Conservation (phyloP, 1,139 yeast species). For the Pichia sp. region DNA sequence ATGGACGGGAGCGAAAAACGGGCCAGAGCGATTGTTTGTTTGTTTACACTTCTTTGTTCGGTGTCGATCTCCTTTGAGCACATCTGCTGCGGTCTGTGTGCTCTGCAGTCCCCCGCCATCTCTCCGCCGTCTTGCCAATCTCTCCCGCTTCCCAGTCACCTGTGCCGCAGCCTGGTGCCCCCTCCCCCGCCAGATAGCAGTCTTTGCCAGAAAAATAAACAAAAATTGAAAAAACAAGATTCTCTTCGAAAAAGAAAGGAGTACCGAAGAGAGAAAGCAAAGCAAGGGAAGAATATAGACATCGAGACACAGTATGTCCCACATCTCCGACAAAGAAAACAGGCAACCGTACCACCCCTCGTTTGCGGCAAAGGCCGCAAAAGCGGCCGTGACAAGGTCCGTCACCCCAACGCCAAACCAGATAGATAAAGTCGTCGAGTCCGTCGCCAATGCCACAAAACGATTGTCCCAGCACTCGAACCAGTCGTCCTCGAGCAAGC, state of each 20-base stretch:
- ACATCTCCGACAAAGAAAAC: constrained; percentile 10
- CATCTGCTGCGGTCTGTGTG: background rate
- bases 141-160: background rate
- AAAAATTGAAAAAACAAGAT: background rate
- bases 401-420: constrained; percentile 17
- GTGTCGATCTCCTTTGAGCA: background rate
- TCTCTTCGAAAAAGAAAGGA: background rate
- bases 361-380: constrained; percentile 28
- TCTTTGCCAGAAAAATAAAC: background rate
- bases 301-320: background rate
- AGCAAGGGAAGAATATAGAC: too few species aligned
- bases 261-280: background rate
- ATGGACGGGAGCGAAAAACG: background rate
- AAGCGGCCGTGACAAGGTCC: constrained; percentile 17
- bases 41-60: background rate
- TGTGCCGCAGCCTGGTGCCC: background rate
- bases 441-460: constrained; percentile 57
- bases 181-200: background rate
- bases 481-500: constrained; percentile 38
- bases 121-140: background rate
- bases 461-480: constrained; percentile 55
- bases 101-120: background rate
- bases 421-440: constrained; percentile 32
- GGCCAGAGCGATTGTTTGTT: background rate
- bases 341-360: constrained; percentile 9